phyloP scores from a whole-genome alignment of 2,329 filamentous ascomycete genomes.

The Beauveria sp. region DNA sequence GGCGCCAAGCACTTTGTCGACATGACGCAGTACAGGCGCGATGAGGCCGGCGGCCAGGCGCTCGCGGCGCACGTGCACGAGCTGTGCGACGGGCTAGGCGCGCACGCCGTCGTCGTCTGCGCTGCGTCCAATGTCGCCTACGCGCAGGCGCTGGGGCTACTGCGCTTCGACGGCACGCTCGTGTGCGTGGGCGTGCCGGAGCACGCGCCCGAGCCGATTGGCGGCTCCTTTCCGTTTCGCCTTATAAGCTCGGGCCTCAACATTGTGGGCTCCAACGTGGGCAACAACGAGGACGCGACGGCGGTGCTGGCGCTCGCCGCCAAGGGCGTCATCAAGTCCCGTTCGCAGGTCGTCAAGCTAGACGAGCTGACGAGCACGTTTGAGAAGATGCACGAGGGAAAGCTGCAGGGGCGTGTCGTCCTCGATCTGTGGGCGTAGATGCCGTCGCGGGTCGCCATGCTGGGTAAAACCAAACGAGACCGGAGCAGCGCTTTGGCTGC shows the following conservation, averaged over 20 bases:
- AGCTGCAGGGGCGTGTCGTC: slow-evolving; percentile 11
- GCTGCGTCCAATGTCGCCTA: slow-evolving; percentile 18
- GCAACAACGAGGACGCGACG: slow-evolving; percentile 40
- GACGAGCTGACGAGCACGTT: slow-evolving; percentile 8
- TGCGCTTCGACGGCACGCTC: slow-evolving; percentile 22
- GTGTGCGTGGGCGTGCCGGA: slow-evolving; percentile 22
- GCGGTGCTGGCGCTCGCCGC: slow-evolving; percentile 5
- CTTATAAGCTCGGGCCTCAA: slow-evolving; percentile 34
- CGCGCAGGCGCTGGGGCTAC: slow-evolving; percentile 16
- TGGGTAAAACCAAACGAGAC: neutral
- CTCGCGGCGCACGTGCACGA: slow-evolving; percentile 19
- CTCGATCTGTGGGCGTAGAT: slow-evolving; percentile 8
- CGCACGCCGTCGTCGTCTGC: slow-evolving; percentile 18
- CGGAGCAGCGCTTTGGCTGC: neutral
- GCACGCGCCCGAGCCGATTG: slow-evolving; percentile 28
- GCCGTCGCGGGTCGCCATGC: neutral
- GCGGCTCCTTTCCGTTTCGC: slow-evolving; percentile 31
- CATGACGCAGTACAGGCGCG: slow-evolving; percentile 28
- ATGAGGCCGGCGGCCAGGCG: slow-evolving; percentile 31
- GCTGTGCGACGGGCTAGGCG: slow-evolving; percentile 16
- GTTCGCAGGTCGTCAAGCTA: slow-evolving; percentile 5
- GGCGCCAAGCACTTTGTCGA: slow-evolving; percentile 33
- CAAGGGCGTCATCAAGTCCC: slow-evolving; percentile 7
- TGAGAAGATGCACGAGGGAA: slow-evolving; percentile 11
- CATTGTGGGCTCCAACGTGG: slow-evolving; percentile 43